Evolutionary conservation across 1,284 basidiomycete genomes (phyloP).

Genomic region (Marasmius fiardii): DNA sequence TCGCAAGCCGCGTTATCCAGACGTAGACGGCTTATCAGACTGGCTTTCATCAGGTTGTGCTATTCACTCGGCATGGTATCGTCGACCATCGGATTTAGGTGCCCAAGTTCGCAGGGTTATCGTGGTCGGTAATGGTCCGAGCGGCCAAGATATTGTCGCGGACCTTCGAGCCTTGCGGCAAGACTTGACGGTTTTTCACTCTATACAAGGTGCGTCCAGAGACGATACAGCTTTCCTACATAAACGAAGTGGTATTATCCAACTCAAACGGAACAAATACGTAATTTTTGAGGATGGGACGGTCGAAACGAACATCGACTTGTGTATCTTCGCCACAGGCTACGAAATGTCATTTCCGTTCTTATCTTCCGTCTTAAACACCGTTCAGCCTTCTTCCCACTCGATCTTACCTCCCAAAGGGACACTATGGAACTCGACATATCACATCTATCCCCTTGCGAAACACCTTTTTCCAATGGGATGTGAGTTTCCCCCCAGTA

Average conservation of each 20-base stretch:
- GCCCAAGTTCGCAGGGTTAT: conserved; percentile 44
- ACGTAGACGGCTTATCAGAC: conserved; percentile 48
- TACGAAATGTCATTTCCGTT: conserved; percentile 68
- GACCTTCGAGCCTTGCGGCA: conserved; percentile 49
- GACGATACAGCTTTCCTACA: no score
- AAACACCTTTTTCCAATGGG: conserved; percentile 54
- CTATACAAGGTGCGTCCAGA: no score
- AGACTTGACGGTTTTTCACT: conserved; percentile 6
- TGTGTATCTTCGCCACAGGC: conserved; percentile 72
- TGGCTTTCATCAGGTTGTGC: conserved; percentile 55
- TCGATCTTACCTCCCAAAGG: conserved; percentile 44
- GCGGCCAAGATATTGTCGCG: conserved; percentile 61
- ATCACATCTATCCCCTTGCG: conserved; percentile 52
- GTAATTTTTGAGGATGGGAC: conserved; percentile 61
- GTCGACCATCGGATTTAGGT: conserved; percentile 37
- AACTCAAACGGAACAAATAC: conserved; percentile 24
- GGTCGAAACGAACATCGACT: conserved; percentile 49
- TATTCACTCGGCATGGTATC: conserved; percentile 65
- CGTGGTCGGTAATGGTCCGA: conserved; percentile 70
- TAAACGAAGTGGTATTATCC: no score
- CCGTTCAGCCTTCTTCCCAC: conserved; percentile 31
- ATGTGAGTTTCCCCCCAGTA: conserved; percentile 49
- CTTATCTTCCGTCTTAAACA: conserved; percentile 30
- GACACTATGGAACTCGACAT: conserved; percentile 58
- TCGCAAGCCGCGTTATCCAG: conserved; percentile 55